phyloP scores from a whole-genome alignment of 306 rosid species.

The Glycine tomentella region DNA sequence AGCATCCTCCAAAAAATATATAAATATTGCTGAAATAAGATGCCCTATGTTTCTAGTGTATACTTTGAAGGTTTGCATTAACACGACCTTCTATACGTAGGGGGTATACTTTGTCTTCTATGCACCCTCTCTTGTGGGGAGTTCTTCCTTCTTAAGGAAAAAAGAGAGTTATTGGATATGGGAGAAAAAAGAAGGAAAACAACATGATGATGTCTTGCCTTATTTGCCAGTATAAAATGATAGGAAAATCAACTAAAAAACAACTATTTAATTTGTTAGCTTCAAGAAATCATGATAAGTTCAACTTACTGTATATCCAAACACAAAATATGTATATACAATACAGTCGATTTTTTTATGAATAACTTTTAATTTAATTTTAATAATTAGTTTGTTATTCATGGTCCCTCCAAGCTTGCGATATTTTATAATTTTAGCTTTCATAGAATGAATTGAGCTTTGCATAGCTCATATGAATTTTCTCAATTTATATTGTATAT shows the following conservation, averaged over 20 bases:
- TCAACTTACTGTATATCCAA: no score
- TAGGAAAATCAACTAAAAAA: no score
- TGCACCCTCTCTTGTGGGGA: not conserved
- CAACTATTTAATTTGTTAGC: no score
- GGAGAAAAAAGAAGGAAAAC: no score
- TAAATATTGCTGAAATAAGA: not conserved
- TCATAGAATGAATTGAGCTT: not conserved
- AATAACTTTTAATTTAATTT: not conserved
- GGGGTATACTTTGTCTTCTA: constrained; percentile 17
- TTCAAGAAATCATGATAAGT: no score
- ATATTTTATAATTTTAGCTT: not conserved
- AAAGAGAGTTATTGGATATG: no score
- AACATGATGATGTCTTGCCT: no score
- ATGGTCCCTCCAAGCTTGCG: not conserved
- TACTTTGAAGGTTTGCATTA: not conserved
- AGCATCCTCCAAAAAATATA: not conserved
- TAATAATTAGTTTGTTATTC: not conserved
- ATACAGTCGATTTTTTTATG: no score
- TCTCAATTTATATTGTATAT: not conserved
- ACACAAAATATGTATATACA: no score
- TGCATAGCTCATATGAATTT: not conserved
- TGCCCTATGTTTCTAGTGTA: not conserved
- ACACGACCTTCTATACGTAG: no score
- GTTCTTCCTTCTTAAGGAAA: not conserved
- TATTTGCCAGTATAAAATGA: no score